These are phyloP conservation scores for Serendipita sp. DNA, from an alignment of 768 basidiomycete species.

Conservation along the genomic window DNA sequence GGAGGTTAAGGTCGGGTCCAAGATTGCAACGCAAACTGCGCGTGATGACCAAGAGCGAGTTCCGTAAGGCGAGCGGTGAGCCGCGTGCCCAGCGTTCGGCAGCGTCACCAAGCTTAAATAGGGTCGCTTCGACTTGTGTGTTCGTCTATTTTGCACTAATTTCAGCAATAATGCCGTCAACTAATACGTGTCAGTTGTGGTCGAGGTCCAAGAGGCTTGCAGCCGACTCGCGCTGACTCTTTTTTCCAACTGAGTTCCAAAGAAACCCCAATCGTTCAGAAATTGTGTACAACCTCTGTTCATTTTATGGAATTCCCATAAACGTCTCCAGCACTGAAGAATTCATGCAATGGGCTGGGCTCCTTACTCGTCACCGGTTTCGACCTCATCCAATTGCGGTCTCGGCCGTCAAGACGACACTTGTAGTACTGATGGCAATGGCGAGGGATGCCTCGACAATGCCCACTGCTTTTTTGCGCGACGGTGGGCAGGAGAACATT, in stretches of 20 bases:
- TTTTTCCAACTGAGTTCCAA: no score
- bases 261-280: no score
- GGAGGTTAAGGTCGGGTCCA: slow-evolving; percentile 1
- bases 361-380: not conserved
- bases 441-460: not conserved
- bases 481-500: not conserved
- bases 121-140: no score
- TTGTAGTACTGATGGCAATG: not conserved
- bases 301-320: not conserved
- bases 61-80: not conserved
- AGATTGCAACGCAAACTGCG: not conserved
- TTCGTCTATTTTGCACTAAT: not conserved
- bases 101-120: not conserved
- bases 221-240: not conserved
- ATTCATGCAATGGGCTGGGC: slow-evolving; percentile 5
- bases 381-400: not conserved
- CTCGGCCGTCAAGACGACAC: not conserved
- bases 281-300: no score
- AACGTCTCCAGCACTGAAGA: not conserved
- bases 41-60: not conserved
- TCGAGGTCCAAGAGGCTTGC: not conserved
- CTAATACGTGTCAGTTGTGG: not conserved
- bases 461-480: not conserved
- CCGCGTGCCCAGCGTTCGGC: not conserved
- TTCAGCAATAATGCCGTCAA: not conserved